Conservation (phyloP, 345 rosid species). For the Brassica cretica region DNA sequence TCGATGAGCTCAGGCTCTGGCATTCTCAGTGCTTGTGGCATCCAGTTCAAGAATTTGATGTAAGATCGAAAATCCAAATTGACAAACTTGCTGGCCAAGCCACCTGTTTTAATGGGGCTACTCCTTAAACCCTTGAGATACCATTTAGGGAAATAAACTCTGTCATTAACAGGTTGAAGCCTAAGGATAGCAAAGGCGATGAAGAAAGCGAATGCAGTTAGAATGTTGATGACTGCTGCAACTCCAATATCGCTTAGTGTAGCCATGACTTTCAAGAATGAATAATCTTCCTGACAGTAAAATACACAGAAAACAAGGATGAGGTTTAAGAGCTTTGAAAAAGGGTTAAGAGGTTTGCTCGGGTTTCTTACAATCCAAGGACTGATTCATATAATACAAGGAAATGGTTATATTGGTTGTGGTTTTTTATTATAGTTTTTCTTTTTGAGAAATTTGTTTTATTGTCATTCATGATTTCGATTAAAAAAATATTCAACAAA, state of each 20-base stretch:
- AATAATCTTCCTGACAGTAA: constrained; percentile 18
- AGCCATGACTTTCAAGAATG: constrained; percentile 55
- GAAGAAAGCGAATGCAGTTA: constrained; percentile 73
- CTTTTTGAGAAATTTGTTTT: no score
- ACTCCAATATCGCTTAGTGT: constrained; percentile 75
- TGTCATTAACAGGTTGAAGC: constrained; percentile 86
- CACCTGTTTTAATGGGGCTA: constrained; percentile 57
- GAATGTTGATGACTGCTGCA: constrained; percentile 79
- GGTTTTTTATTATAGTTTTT: neutral
- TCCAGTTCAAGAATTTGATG: constrained; percentile 75
- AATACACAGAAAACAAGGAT: neutral
- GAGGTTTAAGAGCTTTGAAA: neutral
- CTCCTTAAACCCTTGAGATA: constrained; percentile 76
- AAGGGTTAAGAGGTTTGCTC: neutral
- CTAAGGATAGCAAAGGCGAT: constrained; percentile 76
- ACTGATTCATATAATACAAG: neutral
- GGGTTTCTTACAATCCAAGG: constrained; percentile 32
- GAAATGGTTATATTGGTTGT: neutral
- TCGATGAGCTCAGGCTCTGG: constrained; percentile 90
- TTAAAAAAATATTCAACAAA: no score
- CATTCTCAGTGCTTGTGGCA: constrained; percentile 88
- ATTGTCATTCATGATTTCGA: no score
- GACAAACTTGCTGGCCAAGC: constrained; percentile 66
- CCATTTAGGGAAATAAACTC: constrained; percentile 97
- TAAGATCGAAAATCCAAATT: constrained; percentile 79